Conservation (phyloP, 192 early-diverging fungal species). For the Chytriomyces sp. region DNA sequence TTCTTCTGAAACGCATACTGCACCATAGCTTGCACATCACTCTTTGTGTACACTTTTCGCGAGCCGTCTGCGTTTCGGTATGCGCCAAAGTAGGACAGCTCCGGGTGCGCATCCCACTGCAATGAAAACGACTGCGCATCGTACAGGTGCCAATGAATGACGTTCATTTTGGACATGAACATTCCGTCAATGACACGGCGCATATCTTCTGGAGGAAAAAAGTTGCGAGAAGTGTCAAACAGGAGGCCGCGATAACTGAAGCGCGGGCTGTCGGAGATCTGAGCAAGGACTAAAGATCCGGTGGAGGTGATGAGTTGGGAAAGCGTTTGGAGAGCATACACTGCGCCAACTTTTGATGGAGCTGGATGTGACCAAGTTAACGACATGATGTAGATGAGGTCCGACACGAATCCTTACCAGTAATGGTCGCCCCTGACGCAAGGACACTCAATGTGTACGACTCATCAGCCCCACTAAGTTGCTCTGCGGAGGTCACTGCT, state of each 20-base stretch:
- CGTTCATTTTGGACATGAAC: conserved; percentile 22
- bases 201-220: conserved; percentile 29
- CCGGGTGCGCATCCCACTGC: conserved; percentile 50
- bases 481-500: neutral
- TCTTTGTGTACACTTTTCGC: conserved; percentile 68
- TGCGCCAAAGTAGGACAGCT: conserved; percentile 62
- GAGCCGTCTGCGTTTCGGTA: too few species aligned
- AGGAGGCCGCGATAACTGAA: conserved; percentile 29
- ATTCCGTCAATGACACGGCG: conserved; percentile 25
- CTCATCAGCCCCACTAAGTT: neutral
- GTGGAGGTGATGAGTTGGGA: conserved; percentile 59
- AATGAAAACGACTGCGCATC: conserved; percentile 29
- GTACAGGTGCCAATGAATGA: conserved; percentile 36
- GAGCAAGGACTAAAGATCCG: neutral
- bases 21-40: conserved; percentile 68
- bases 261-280: conserved; percentile 28
- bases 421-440: neutral
- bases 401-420: too few species aligned
- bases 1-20: conserved; percentile 70
- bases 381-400: neutral
- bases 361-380: conserved; percentile 49
- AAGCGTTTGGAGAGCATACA: conserved; percentile 73
- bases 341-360: conserved; percentile 64
- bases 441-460: neutral
- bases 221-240: conserved; percentile 36